Evolutionary conservation across 305 asterid species (phyloP).

Genomic region (Rubia tinctorum): DNA sequence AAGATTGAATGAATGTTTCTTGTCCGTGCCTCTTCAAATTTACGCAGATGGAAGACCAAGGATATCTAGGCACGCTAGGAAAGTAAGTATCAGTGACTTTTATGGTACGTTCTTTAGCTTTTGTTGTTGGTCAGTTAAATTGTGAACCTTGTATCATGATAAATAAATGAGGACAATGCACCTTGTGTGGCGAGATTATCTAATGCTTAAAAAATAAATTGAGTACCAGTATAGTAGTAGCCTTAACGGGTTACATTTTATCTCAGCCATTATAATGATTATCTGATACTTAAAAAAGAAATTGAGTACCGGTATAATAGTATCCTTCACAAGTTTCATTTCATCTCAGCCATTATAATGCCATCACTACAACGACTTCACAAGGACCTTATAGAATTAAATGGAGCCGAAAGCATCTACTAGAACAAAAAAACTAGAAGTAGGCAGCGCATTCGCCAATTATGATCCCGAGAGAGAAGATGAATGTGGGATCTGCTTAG

Average conservation of each 20-base stretch:
- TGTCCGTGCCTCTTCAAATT: constrained; percentile 42
- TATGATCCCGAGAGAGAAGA: constrained; percentile 54
- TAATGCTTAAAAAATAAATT: no score
- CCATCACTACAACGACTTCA: constrained; percentile 80
- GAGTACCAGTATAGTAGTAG: not conserved
- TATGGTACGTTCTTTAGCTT: constrained; percentile 48
- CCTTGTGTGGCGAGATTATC: not conserved
- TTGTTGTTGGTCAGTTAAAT: not conserved
- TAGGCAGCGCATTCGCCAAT: constrained; percentile 22
- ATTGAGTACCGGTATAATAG: no score
- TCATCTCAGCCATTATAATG: constrained; percentile 63
- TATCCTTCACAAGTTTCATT: constrained; percentile 13
- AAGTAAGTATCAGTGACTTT: constrained; percentile 65
- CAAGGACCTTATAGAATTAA: constrained; percentile 44
- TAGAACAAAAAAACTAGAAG: constrained; percentile 39
- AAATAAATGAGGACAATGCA: not conserved
- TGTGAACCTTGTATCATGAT: not conserved
- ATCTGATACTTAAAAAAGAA: no score
- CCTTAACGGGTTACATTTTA: constrained; percentile 15
- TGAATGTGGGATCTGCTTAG: constrained; percentile 80
- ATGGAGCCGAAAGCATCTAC: constrained; percentile 25
- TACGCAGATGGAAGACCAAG: constrained; percentile 66
- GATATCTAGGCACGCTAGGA: constrained; percentile 58
- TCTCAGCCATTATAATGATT: constrained; percentile 64
- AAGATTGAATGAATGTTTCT: not conserved